A percentile compares a stretch with the other conserved stretches of the same genome.
phyloP scores from a whole-genome alignment of 192 early-diverging fungal species.

The Coemansia nantahalensis region DNA sequence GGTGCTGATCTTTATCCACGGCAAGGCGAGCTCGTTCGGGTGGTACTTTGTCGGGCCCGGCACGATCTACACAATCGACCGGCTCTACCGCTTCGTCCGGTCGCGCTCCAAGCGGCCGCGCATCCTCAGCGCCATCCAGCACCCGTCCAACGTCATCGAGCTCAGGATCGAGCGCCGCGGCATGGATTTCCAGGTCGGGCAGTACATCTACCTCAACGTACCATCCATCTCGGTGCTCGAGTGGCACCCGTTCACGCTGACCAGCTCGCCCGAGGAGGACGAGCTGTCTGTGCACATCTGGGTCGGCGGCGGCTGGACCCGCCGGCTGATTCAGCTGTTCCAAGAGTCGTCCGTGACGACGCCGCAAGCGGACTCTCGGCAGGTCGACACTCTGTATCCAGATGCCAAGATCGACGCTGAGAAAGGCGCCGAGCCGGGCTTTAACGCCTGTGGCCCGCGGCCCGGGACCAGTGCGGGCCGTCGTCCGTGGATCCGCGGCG shows the following conservation, averaged over 20 bases:
- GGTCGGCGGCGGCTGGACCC: slow-evolving; percentile 76
- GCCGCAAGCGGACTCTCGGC: no score
- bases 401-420: no score
- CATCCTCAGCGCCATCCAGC: slow-evolving; percentile 80
- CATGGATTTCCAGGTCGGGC: slow-evolving; percentile 62
- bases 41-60: slow-evolving; percentile 70
- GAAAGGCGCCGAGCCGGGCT: no score
- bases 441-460: no score
- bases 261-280: slow-evolving; percentile 76
- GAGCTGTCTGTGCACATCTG: slow-evolving; percentile 75
- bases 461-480: no score
- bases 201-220: slow-evolving; percentile 75
- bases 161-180: slow-evolving; percentile 71
- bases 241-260: slow-evolving; percentile 87
- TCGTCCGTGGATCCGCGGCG: no score
- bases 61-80: slow-evolving; percentile 64
- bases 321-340: no score
- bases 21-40: slow-evolving; percentile 71
- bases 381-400: no score
- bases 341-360: no score
- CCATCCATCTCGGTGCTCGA: slow-evolving; percentile 67
- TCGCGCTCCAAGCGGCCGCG: slow-evolving; percentile 62
- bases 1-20: slow-evolving; percentile 68
- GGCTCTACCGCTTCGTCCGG: slow-evolving; percentile 65
- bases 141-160: slow-evolving; percentile 80